phyloP scores from a whole-genome alignment of 257 asterid species.

The Solanum lignicaule region DNA sequence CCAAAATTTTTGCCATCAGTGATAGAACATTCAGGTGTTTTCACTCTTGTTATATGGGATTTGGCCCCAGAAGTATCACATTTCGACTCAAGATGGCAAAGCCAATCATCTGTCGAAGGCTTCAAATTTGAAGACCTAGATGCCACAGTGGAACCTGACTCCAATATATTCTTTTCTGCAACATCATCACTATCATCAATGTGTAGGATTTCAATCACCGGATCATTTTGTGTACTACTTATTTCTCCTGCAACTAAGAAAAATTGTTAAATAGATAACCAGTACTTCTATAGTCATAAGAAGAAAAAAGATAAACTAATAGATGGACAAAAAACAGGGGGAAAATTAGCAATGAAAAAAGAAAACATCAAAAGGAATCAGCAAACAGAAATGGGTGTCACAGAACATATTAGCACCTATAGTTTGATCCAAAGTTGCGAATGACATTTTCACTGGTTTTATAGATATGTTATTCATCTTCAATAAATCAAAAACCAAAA shows the following conservation, averaged over 20 bases:
- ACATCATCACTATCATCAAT: conserved; percentile 26
- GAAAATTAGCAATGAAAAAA: neutral
- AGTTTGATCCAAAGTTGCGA: neutral
- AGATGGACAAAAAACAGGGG: neutral
- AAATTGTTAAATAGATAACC: neutral
- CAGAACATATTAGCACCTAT: neutral
- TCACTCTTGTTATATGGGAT: conserved; percentile 11
- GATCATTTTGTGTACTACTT: conserved; percentile 2
- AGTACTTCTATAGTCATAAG: neutral
- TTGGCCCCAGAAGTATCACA: conserved; percentile 13
- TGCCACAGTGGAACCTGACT: conserved; percentile 6
- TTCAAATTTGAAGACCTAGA: conserved; percentile 15
- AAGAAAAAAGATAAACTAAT: neutral
- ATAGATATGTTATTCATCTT: neutral
- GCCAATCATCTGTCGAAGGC: neutral
- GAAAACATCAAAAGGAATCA: neutral
- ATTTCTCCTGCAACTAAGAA: conserved; percentile 38
- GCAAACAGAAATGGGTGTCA: neutral
- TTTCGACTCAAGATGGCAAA: conserved; percentile 10
- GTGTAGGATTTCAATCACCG: conserved; percentile 10
- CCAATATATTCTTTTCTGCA: conserved; percentile 8
- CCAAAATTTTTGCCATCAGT: conserved; percentile 25
- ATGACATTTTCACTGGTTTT: neutral
- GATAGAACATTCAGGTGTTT: conserved; percentile 16
- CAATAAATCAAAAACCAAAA: neutral